Base-by-base conservation (phyloP, 768 basidiomycete genomes). In the Podaxis sp. region DNA sequence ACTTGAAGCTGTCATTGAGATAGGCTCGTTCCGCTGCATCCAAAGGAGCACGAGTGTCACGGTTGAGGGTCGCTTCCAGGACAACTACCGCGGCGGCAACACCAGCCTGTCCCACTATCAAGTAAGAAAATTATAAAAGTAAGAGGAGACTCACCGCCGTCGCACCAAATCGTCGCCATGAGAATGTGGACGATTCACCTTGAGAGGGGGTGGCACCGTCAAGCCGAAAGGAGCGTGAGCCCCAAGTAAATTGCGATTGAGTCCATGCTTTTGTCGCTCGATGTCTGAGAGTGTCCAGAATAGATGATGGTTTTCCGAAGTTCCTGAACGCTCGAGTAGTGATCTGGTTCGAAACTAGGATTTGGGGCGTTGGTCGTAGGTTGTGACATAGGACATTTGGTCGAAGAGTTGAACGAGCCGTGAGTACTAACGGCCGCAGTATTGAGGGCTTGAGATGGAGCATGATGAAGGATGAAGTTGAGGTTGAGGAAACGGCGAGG, bases 1-100 rank as follows among this genome's bases (percentile, higher is more conserved):
- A 95, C 69, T 84, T 86, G 80, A 93, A 94, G 60, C 83, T 88
- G 41, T 88, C 85, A 67, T 94, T 84, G 3, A 94, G 78, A 69
- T 90, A 85, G 11, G 83, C 83, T 61, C 80, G 85, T 73, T 94
- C 92, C 0, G 80, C 78, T 0, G 72, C 59, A 41, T 85, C 83
- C 27, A 93, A 78, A 3, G 83, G 75, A 49, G 89, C 91, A 43
- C 90, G 80, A 0, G 90, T 93, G 65, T 93, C 91, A 63, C 91
- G 82, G 69, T 94, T 94, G 68, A 94, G 76, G 40, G 89, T 77
- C 2, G 76, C 80, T 66, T 92, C 82, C 25, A 86, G 77, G 3
- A 84, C 77, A 40, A 93, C 74, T 25, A 90, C 80, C 8, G 86
- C 83, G 8, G 88, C 89, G 40, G 86, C 91, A 41, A 93, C 88